Conservation (phyloP, 805 yeast genomes). For the Saturnispora quitensis region DNA sequence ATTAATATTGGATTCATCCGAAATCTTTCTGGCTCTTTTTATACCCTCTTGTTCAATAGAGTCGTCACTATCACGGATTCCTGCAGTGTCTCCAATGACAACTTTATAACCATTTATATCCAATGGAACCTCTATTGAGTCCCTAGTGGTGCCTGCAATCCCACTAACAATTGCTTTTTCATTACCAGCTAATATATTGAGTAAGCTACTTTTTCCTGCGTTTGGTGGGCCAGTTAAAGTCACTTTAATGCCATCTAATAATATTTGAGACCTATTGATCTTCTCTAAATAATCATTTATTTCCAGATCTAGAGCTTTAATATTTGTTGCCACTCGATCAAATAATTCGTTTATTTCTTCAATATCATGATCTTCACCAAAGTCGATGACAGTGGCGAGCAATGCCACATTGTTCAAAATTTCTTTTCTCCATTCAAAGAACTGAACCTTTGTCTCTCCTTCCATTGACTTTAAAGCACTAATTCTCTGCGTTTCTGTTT, state of each 20-base stretch:
- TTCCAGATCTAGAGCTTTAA: constrained; percentile 35
- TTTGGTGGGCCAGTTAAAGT: constrained; percentile 86
- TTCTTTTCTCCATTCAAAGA: constrained; percentile 55
- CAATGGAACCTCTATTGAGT: constrained; percentile 69
- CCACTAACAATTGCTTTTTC: constrained; percentile 89
- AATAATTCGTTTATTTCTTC: constrained; percentile 53
- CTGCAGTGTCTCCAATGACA: constrained; percentile 87
- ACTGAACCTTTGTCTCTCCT: constrained; percentile 52
- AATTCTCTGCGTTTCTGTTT: constrained; percentile 78
- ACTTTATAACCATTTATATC: constrained; percentile 81
- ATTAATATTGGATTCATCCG: constrained; percentile 56
- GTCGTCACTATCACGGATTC: constrained; percentile 46
- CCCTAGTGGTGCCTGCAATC: constrained; percentile 92
- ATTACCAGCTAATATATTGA: constrained; percentile 65
- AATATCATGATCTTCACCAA: constrained; percentile 87
- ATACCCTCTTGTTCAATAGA: constrained; percentile 65
- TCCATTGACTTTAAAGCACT: constrained; percentile 66
- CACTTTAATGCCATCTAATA: constrained; percentile 64
- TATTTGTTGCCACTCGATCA: constrained; percentile 36
- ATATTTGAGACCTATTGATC: constrained; percentile 49
- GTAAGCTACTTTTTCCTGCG: constrained; percentile 87
- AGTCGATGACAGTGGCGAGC: constrained; percentile 83
- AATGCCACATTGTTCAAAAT: constrained; percentile 62
- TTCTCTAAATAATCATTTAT: constrained; percentile 36
- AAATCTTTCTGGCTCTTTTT: constrained; percentile 54